phyloP scores from a whole-genome alignment of 2,329 filamentous ascomycete genomes.

The Laburnicola sp. region DNA sequence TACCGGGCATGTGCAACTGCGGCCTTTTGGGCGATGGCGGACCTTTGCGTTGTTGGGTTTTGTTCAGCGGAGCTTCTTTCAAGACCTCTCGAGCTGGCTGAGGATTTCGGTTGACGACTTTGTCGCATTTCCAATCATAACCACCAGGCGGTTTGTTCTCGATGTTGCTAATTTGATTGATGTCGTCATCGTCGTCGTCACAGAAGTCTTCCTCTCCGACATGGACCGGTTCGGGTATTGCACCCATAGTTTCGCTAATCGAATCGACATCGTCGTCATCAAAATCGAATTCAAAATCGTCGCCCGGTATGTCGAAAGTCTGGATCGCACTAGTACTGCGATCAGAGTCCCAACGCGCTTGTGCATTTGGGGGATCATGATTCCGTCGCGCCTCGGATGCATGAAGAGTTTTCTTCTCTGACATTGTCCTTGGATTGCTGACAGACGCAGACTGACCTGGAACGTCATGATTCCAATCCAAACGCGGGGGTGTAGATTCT shows the following conservation, averaged over 20 bases:
- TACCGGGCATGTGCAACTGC: conserved; percentile 29
- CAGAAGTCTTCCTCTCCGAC: conserved; percentile 33
- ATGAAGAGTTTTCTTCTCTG: conserved; percentile 21
- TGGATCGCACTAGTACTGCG: conserved; percentile 12
- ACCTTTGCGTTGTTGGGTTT: conserved; percentile 16
- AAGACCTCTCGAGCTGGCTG: conserved; percentile 30
- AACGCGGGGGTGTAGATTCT: conserved; percentile 19
- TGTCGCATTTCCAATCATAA: conserved; percentile 37
- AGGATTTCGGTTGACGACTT: conserved; percentile 17
- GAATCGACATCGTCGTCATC: conserved; percentile 30
- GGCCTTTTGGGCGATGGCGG: conserved; percentile 35
- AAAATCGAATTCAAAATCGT: conserved; percentile 32
- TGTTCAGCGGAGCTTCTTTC: conserved; percentile 35
- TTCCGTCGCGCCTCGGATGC: conserved; percentile 31
- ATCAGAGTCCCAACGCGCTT: conserved; percentile 3
- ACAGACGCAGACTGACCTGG: neutral
- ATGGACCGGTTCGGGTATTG: conserved; percentile 10
- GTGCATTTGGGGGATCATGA: conserved; percentile 14
- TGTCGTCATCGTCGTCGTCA: conserved; percentile 40
- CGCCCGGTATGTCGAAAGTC: conserved; percentile 21
- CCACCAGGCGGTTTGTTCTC: conserved; percentile 41
- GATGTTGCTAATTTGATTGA: conserved; percentile 48
- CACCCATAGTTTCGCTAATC: conserved; percentile 29
- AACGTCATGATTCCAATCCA: conserved; percentile 9
- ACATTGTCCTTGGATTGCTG: conserved; percentile 2